Evolutionary conservation across 225 moss, liverwort and hornwort species (phyloP).

Genomic region (Asterella californica): DNA sequence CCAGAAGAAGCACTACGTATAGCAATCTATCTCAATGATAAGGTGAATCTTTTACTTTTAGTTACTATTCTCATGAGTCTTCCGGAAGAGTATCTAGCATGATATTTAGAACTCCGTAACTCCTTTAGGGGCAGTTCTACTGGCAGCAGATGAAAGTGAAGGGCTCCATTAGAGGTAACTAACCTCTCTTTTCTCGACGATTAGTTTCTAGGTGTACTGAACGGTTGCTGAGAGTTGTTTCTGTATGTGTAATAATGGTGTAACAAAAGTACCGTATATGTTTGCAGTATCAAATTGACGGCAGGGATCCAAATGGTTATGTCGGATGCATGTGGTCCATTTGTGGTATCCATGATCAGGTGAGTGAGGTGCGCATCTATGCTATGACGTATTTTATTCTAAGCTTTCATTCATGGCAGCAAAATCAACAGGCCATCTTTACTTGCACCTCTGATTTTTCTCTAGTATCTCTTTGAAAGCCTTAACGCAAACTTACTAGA

Average conservation of each 20-base stretch:
- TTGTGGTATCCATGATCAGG: conserved; percentile 99
- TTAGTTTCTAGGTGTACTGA: too few relatives aligned
- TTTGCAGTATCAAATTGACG: conserved; percentile 90
- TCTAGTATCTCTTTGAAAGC: too few relatives aligned
- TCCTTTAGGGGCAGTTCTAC: too few relatives aligned
- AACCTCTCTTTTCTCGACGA: too few relatives aligned
- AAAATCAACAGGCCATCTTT: not conserved
- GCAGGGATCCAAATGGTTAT: conserved; percentile 95
- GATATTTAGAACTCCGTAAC: too few relatives aligned
- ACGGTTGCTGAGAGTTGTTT: too few relatives aligned
- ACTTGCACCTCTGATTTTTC: not conserved
- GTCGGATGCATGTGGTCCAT: conserved; percentile 99
- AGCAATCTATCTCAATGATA: conserved; percentile 85
- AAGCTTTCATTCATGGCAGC: not conserved
- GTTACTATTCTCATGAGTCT: not conserved
- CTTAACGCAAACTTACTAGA: not conserved
- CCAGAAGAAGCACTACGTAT: conserved; percentile 79
- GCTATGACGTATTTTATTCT: not conserved
- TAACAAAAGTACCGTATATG: not conserved
- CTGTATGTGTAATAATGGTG: not conserved
- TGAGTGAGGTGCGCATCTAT: conserved; percentile 43
- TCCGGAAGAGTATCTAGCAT: too few relatives aligned
- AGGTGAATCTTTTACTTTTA: conserved; percentile 41
- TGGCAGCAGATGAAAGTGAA: too few relatives aligned
- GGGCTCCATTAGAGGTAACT: too few relatives aligned